These are phyloP conservation scores for Emmonsiellopsis sp. DNA, from an alignment of 2,329 filamentous ascomycete genomes.

Conservation along the genomic window DNA sequence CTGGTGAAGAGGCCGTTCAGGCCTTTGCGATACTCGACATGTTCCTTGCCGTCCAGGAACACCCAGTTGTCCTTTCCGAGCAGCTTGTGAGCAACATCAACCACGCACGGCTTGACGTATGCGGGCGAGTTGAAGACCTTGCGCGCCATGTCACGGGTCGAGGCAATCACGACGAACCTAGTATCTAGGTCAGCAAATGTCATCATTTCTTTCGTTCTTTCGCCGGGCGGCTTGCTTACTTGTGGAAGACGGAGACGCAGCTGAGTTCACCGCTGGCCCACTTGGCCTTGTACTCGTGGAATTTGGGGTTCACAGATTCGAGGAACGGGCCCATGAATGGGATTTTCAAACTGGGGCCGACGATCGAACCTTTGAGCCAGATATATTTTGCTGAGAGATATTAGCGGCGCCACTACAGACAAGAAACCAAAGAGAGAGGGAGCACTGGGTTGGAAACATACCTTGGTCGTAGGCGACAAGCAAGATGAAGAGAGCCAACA, in stretches of 20 bases:
- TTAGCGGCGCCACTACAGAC: constrained; percentile 5
- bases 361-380: constrained; percentile 65
- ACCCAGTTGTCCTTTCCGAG: constrained; percentile 92
- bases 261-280: constrained; percentile 87
- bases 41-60: constrained; percentile 87
- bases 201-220: not conserved
- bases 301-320: constrained; percentile 83
- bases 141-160: constrained; percentile 85
- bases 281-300: constrained; percentile 82
- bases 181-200: not conserved
- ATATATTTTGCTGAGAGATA: constrained; percentile 58
- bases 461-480: constrained; percentile 83
- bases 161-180: constrained; percentile 95
- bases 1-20: constrained; percentile 92
- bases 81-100: constrained; percentile 88
- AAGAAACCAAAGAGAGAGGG: not conserved
- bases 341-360: constrained; percentile 64
- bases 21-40: constrained; percentile 95
- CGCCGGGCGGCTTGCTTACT: constrained; percentile 48
- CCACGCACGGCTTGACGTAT: constrained; percentile 93
- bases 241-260: constrained; percentile 98
- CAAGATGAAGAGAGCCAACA: constrained; percentile 60
- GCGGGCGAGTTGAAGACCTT: constrained; percentile 92
- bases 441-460: constrained; percentile 40
- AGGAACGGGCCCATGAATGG: constrained; percentile 95